Conservation (phyloP, 1,284 basidiomycete species). For the Schizopora paradoxa region DNA sequence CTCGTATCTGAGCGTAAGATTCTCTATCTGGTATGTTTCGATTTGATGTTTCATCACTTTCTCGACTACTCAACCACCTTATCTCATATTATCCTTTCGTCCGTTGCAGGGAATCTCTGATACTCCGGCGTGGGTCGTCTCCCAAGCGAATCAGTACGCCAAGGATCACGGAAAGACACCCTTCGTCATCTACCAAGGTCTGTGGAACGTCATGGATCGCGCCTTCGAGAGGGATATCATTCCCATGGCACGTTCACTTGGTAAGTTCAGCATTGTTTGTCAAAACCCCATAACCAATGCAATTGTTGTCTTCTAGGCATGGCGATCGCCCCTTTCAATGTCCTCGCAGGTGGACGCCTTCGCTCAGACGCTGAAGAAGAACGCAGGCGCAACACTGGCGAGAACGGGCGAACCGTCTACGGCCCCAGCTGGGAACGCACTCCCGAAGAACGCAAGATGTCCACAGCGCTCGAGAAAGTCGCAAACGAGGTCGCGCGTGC, state of each 20-base stretch:
- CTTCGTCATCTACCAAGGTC: constrained; percentile 31
- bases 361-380: constrained; percentile 18
- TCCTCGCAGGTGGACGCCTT: constrained; percentile 25
- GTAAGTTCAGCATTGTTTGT: neutral
- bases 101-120: constrained; percentile 17
- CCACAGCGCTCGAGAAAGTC: constrained; percentile 24
- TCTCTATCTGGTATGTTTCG: constrained; percentile 33
- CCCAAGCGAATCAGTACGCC: constrained; percentile 18
- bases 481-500: constrained; percentile 29
- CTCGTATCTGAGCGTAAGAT: constrained; percentile 40
- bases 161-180: constrained; percentile 28
- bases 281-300: neutral
- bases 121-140: constrained; percentile 24
- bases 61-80: neutral
- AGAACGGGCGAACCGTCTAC: constrained; percentile 10
- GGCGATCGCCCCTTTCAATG: constrained; percentile 30
- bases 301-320: constrained; percentile 18
- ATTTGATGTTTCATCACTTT: too few relatives aligned
- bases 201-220: constrained; percentile 28
- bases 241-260: constrained; percentile 25
- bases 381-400: constrained; percentile 13
- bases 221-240: constrained; percentile 33
- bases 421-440: constrained; percentile 14
- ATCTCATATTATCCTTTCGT: too few relatives aligned
- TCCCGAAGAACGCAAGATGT: constrained; percentile 18